Base-by-base conservation (phyloP, 495 filamentous ascomycete genomes). In the Usnea hakonensis region DNA sequence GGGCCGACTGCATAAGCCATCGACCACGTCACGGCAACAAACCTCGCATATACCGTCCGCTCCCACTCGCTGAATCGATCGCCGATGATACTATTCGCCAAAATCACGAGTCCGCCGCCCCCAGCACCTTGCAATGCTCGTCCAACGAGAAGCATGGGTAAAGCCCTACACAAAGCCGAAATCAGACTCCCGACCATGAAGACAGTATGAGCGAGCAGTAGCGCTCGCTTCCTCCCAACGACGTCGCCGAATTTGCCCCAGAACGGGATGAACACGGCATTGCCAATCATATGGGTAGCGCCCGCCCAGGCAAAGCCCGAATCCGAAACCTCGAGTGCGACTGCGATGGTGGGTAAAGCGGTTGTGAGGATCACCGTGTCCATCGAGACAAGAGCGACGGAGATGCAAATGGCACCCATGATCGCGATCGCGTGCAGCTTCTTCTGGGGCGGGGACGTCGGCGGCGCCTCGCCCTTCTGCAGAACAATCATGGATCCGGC, bases 161-260 rank as follows among this genome's bases (percentile, higher is more conserved):
- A 82, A 33, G 70, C 76, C 8, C 73, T 69, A 3, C 79, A 74
- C 10, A 68, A 69, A 6, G 78, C 81, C 52, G 79, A 81, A 3
- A 84, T 69, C 11, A 81, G 76, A 0, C 75, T 79, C n/a, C 75
- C 70, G 68, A 70, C 55, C 44, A 77, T 73, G 56, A 79, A 80
- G 55, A 72, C 65, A n/a, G 74, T 74, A 16, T 81, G 74, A 5
- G 78, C 76, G 26, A 73, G 65, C 38, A 82, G 66, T 4, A 81
- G 61, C 54, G 81, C 80, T 11, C 76, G 73, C 63, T 83, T 85
- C 9, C 83, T 74, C 5, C 83, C 82, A 78, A 80, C 84, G 46
- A 85, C 83, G 67, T 85, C 82, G 14, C 77, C 80, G 14, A 81
- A 68, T 57, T 83, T 83, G 9, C 76, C 77, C 81, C 82, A 86